Base-by-base conservation (phyloP, 108 stramenopile genomes). In the Cyclotella choctawhatcheeana region DNA sequence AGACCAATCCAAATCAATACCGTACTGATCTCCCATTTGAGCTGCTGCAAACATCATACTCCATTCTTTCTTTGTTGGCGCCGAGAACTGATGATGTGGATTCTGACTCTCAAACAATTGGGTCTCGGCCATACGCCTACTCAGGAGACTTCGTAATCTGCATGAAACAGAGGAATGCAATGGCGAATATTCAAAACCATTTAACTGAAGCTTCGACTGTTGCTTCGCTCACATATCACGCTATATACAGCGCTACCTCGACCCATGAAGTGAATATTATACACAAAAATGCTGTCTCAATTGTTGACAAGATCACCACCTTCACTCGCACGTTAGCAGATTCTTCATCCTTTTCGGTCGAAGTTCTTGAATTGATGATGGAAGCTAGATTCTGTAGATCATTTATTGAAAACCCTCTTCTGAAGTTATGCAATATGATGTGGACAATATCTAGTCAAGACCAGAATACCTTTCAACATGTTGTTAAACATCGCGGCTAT, bases 221-320 rank as follows among this genome's bases (percentile, higher is more conserved):
- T 25, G 54, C 80, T 21, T 76, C 80, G 20, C 43, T 76, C 60
- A 76, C 80, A 29, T 75, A 74, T 56, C 48, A 60, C 29, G 18
- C 69, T 1, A 58, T 70, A 2, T 62, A 47, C 50, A 29, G 21
- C 72, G 68, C 62, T 43, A 56, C 73, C 21, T 33, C 73, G 18
- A 63, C 68, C 34, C 45, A 40, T 6, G 68, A 45, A 7, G 35
- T 80, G 12, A 37, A 35, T 21, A 52, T 35, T 14, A 66, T 76
- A 25, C 80, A 76, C 62, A 22, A 37, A 58, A 81, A 71, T 60
- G 53, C 80, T 32, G 62, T 81, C 17, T 52, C 59, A 12, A 45
- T 71, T 18, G 45, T 81, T n/a, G 31, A 51, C 24, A 54, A 44
- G 47, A 81, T 71, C 12, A 45, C 45, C 16, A 51, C 55, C 27